phyloP scores from a whole-genome alignment of 1,139 yeast species.

The Sugiyamaella novakii region DNA sequence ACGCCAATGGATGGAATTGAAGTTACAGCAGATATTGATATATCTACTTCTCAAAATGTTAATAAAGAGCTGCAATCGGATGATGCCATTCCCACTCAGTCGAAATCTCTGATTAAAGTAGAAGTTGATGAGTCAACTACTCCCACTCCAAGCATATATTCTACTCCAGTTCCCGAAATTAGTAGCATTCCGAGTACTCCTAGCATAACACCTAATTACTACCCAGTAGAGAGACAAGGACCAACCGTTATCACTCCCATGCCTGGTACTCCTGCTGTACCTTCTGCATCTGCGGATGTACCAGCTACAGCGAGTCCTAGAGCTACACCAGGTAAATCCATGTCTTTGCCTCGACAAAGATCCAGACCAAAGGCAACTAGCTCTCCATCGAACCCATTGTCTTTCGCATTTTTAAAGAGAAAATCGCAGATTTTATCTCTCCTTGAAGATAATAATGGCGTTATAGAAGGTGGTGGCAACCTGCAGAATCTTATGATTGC shows the following conservation, averaged over 20 bases:
- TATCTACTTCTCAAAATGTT: too few species aligned
- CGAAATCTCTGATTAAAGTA: neutral
- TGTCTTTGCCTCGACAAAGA: neutral
- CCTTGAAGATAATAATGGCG: constrained; percentile 40
- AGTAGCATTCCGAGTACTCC: neutral
- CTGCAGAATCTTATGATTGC: constrained; percentile 34
- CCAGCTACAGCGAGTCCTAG: neutral
- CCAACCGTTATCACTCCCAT: neutral
- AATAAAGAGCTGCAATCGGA: too few species aligned
- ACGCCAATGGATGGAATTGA: too few species aligned
- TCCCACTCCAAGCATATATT: neutral
- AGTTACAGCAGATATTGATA: too few species aligned
- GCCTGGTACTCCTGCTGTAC: neutral
- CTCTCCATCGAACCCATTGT: constrained; percentile 26
- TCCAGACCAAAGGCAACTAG: constrained; percentile 9
- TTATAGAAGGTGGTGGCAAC: constrained; percentile 37
- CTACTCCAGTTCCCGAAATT: constrained; percentile 7
- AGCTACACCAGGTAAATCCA: neutral
- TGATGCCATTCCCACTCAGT: too few species aligned
- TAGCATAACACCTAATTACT: neutral
- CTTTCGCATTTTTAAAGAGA: constrained; percentile 42
- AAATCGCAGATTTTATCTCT: constrained; percentile 38
- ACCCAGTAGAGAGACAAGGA: neutral
- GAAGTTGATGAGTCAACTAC: constrained; percentile 1
- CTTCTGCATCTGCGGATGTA: neutral